A percentile compares a stretch with the other conserved stretches of the same genome.
Conservation (phyloP, 495 filamentous ascomycete species). For the Penicillium desertorum region DNA sequence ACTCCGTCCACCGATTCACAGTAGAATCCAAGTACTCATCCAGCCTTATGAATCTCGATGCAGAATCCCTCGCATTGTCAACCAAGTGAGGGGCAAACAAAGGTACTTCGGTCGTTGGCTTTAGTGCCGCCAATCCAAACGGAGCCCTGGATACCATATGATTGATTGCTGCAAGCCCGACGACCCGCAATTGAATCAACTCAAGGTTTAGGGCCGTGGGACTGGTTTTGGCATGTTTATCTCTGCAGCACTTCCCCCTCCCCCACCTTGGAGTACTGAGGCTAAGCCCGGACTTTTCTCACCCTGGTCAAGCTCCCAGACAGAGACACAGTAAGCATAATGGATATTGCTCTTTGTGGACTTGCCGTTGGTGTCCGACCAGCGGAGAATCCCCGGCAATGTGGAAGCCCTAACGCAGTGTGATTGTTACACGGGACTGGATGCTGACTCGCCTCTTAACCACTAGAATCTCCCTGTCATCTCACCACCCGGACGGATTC, state of each 20-base stretch:
- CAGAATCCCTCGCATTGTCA: background rate
- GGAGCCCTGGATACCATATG: conserved; percentile 27
- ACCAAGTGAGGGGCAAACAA: conserved; percentile 15
- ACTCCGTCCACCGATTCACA: background rate
- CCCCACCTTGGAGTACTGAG: conserved; percentile 12
- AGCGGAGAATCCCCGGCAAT: conserved; percentile 17
- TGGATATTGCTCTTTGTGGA: conserved; percentile 13
- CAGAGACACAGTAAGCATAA: conserved; percentile 24
- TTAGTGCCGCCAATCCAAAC: conserved; percentile 21
- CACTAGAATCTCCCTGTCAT: conserved; percentile 29
- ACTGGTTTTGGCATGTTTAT: conserved; percentile 10
- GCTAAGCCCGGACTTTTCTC: conserved; percentile 7
- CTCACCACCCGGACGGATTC: conserved; percentile 15
- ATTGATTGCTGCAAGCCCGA: conserved; percentile 21
- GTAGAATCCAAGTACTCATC: background rate
- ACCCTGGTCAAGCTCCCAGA: conserved; percentile 8
- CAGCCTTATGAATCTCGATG: background rate
- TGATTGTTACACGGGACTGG: conserved; percentile 33
- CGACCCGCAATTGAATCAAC: conserved; percentile 19
- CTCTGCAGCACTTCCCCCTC: background rate
- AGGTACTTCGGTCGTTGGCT: conserved; percentile 18
- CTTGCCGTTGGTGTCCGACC: conserved; percentile 16
- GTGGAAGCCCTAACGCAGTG: conserved; percentile 33
- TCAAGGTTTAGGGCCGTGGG: conserved; percentile 25
- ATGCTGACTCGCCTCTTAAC: conserved; percentile 32